Evolutionary conservation across 352 stramenopile species (phyloP).

Genomic region (Globisporangium emineosum): DNA sequence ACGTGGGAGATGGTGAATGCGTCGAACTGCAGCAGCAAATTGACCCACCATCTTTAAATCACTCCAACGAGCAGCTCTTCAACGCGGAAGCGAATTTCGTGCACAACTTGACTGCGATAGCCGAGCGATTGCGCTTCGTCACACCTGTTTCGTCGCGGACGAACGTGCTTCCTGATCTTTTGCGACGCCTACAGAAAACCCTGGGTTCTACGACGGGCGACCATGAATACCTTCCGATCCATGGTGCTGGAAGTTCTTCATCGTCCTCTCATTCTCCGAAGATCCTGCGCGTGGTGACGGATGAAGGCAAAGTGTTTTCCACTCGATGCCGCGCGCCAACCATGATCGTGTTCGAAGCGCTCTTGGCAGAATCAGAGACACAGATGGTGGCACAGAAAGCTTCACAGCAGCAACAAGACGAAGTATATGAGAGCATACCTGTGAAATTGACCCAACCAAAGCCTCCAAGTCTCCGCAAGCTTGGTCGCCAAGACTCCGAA

Average conservation of each 20-base stretch:
- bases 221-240: constrained; percentile 21
- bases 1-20: neutral
- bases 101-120: constrained; percentile 29
- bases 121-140: constrained; percentile 26
- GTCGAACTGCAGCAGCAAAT: neutral
- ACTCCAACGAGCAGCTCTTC: constrained; percentile 26
- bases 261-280: neutral
- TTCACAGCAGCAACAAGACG: constrained; percentile 3
- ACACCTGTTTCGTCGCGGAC: constrained; percentile 15
- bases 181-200: constrained; percentile 19
- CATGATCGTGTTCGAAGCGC: constrained; percentile 40
- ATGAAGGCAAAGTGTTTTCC: constrained; percentile 40
- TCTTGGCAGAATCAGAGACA: neutral
- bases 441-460: neutral
- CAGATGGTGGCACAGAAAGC: no score
- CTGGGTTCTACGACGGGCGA: constrained; percentile 1
- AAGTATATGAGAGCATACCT: constrained; percentile 8
- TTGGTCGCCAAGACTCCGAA: constrained; percentile 25
- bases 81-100: constrained; percentile 31
- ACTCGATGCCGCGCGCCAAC: constrained; percentile 30
- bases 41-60: neutral
- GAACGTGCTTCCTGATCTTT: constrained; percentile 12
- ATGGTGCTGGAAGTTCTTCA: neutral
- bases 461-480: constrained; percentile 13
- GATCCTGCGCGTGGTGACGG: constrained; percentile 27